Evolutionary conservation across 495 filamentous ascomycete species (phyloP).

Genomic region (Penicillium maclennaniae): DNA sequence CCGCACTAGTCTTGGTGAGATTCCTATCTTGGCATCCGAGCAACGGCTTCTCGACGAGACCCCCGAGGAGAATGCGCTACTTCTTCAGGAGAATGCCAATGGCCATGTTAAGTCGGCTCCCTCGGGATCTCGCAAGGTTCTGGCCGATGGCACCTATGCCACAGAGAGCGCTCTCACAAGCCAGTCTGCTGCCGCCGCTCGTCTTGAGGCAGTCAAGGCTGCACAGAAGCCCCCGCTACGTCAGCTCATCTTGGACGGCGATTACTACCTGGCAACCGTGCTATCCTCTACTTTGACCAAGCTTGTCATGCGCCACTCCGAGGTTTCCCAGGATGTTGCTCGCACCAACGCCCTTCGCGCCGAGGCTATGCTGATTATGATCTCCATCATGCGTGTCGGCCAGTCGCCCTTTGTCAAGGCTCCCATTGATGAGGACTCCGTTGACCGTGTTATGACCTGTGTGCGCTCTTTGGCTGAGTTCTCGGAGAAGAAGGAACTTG

Average conservation of each 20-base stretch:
- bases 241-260: constrained; percentile 93
- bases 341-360: constrained; percentile 92
- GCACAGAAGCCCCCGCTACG: constrained; percentile 94
- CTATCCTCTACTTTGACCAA: constrained; percentile 94
- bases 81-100: constrained; percentile 71
- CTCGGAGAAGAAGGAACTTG: constrained; percentile 79
- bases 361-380: constrained; percentile 99
- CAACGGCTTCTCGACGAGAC: constrained; percentile 82
- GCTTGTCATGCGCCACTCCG: constrained; percentile 95
- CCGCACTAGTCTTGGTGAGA: constrained; percentile 89
- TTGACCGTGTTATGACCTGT: constrained; percentile 96
- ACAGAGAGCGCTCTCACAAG: constrained; percentile 95
- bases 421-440: constrained; percentile 94
- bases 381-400: constrained; percentile 94
- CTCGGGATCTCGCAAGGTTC: constrained; percentile 81
- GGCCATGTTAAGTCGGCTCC: constrained; percentile 76
- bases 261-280: constrained; percentile 95
- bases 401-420: constrained; percentile 98
- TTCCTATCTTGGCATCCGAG: constrained; percentile 94
- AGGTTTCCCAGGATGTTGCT: constrained; percentile 81
- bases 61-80: constrained; percentile 59
- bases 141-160: constrained; percentile 96
- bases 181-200: constrained; percentile 82
- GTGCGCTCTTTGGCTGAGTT: constrained; percentile 92
- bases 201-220: constrained; percentile 92